A percentile compares a stretch with the other conserved stretches of the same genome.
Evolutionary conservation across 2,329 filamentous ascomycete species (phyloP).

Genomic region (Trichoderma aggressivum): DNA sequence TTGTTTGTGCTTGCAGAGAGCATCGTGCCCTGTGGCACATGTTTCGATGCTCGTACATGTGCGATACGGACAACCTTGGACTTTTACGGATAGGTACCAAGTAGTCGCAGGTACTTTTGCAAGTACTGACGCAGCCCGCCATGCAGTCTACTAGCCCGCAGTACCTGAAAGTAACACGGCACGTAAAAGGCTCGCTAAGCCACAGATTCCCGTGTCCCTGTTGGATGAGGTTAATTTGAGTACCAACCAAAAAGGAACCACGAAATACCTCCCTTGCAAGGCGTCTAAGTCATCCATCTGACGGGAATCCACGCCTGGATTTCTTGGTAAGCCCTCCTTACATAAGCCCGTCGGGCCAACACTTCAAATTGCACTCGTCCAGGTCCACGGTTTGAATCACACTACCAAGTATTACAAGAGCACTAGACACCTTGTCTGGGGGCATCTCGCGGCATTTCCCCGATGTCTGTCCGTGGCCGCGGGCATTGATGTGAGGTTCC

Average conservation of each 20-base stretch:
- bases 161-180: neutral
- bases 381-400: neutral
- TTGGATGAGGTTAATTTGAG: slow-evolving; percentile 4
- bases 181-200: neutral
- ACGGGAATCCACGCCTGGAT: neutral
- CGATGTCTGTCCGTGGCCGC: neutral
- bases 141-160: neutral
- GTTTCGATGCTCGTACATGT: neutral
- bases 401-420: slow-evolving; percentile 3
- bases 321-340: neutral
- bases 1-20: neutral
- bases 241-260: neutral
- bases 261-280: neutral
- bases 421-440: neutral
- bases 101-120: neutral
- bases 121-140: neutral
- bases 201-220: neutral
- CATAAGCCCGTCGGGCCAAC: neutral
- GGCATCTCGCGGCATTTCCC: neutral
- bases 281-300: neutral
- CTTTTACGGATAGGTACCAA: neutral
- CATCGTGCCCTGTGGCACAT: neutral
- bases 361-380: neutral
- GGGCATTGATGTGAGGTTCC: neutral
- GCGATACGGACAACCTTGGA: neutral